Evolutionary conservation across 208 protist species (phyloP).

Genomic region (Trichomonas gallinae): DNA sequence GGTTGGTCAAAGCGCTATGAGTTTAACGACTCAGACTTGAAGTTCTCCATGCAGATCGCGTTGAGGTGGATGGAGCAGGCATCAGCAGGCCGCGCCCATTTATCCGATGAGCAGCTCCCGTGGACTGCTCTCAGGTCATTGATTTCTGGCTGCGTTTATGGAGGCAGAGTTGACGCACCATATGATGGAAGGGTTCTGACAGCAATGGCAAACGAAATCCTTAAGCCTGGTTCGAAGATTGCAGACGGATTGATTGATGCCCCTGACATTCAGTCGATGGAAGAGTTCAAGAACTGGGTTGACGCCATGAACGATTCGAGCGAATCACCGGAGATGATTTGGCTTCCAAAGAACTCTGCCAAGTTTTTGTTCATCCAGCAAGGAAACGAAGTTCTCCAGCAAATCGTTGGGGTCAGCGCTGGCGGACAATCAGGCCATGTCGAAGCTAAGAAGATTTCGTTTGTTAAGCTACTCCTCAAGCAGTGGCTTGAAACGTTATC

Average conservation of each 20-base stretch:
- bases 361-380: conserved; percentile 7
- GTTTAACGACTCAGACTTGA: conserved; percentile 87
- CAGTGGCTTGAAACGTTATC: not conserved
- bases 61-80: conserved; percentile 21
- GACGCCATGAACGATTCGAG: not conserved
- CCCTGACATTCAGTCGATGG: not conserved
- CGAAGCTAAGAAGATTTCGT: not conserved
- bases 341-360: not conserved
- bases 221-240: not conserved
- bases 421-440: not conserved
- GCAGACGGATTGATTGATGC: not conserved
- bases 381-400: not conserved
- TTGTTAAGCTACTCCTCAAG: not conserved
- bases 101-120: not conserved
- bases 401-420: not conserved
- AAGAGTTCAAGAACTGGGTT: not conserved
- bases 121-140: not conserved
- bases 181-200: not conserved
- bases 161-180: not conserved
- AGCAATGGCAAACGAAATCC: not conserved
- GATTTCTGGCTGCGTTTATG: not conserved
- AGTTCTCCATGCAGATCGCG: conserved; percentile 66
- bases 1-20: conserved; percentile 94
- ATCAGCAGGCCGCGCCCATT: not conserved
- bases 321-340: not conserved